A percentile compares a stretch with the other conserved stretches of the same genome.
Evolutionary conservation across 129 eudicot genomes (phyloP).

Genomic region (Tagetes erecta): DNA sequence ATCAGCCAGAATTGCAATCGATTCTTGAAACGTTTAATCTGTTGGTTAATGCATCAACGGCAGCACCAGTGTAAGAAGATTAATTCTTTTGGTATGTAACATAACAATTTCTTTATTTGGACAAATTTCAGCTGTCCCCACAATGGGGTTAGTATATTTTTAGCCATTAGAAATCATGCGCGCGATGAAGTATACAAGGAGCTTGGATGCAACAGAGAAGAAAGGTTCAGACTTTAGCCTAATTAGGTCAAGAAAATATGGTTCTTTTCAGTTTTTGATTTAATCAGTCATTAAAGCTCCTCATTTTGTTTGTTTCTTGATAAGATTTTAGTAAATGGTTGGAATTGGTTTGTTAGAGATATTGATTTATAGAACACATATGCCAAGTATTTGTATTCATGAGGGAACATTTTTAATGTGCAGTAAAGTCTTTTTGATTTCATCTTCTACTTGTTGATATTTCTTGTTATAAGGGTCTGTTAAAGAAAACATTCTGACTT

Average conservation of each 20-base stretch:
- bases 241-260: conserved; percentile 32
- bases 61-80: conserved; percentile 42
- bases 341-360: conserved; percentile 39
- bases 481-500: too few species aligned
- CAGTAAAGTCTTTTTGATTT: conserved; percentile 54
- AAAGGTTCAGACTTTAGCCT: conserved; percentile 23
- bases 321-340: conserved; percentile 31
- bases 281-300: conserved; percentile 15
- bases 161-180: conserved; percentile 33
- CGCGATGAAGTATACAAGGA: conserved; percentile 28
- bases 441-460: neutral
- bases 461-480: neutral
- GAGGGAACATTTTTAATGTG: conserved; percentile 55
- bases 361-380: conserved; percentile 36
- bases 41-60: conserved; percentile 40
- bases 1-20: conserved; percentile 33
- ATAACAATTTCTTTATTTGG: conserved; percentile 51
- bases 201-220: conserved; percentile 21
- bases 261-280: conserved; percentile 19
- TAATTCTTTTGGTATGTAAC: conserved; percentile 65
- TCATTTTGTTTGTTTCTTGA: conserved; percentile 22
- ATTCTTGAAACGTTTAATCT: conserved; percentile 21
- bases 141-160: conserved; percentile 25
- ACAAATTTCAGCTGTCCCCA: conserved; percentile 37
- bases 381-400: conserved; percentile 48